phyloP scores from a whole-genome alignment of 2,329 filamentous ascomycete species.

The Cercospora janseana region DNA sequence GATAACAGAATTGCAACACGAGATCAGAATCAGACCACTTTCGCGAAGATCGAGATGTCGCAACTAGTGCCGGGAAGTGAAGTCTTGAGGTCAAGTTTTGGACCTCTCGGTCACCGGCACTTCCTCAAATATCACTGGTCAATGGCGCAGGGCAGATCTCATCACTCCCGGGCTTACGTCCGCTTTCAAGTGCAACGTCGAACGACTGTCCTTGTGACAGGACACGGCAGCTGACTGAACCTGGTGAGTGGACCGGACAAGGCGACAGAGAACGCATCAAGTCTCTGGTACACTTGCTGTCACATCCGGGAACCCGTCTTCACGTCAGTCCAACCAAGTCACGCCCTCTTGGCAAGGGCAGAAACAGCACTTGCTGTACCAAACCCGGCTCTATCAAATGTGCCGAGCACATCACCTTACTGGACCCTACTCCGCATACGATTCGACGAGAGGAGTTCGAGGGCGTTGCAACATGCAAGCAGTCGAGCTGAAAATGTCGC shows the following conservation, averaged over 20 bases:
- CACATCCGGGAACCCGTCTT: constrained; percentile 1
- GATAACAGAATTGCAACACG: no score
- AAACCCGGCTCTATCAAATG: neutral
- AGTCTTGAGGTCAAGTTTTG: neutral
- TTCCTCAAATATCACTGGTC: neutral
- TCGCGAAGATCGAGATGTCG: neutral
- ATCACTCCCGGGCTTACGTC: neutral
- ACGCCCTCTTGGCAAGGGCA: neutral
- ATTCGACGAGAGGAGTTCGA: constrained; percentile 4
- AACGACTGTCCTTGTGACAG: neutral
- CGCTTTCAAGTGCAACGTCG: neutral
- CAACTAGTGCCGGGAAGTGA: no score
- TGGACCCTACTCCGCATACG: neutral
- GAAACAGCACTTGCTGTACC: constrained; percentile 5
- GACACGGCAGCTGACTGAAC: neutral
- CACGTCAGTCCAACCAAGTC: neutral
- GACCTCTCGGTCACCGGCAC: neutral
- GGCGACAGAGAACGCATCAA: neutral
- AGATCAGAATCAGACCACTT: neutral
- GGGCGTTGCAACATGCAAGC: neutral
- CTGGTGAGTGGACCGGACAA: neutral
- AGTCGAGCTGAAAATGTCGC: neutral
- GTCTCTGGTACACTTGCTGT: constrained; percentile 6
- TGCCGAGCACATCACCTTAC: neutral
- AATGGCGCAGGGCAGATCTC: neutral